Evolutionary conservation across 768 basidiomycete genomes (phyloP).

Genomic region (Boletus rubroflammeus): DNA sequence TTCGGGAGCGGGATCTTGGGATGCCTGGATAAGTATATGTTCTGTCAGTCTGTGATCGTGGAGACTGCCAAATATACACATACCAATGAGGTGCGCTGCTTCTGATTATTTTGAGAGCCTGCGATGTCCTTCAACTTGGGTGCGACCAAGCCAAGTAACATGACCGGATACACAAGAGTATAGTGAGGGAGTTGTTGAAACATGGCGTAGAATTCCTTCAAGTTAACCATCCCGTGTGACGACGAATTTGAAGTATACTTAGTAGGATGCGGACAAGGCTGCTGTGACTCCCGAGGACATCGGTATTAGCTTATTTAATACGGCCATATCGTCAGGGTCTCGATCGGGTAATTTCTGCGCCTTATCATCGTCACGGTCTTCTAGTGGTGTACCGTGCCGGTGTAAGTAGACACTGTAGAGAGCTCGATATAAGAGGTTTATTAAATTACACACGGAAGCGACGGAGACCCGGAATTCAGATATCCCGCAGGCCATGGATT

Average conservation of each 20-base stretch:
- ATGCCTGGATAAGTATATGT: not conserved
- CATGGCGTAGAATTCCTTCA: not conserved
- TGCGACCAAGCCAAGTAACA: conserved; percentile 1
- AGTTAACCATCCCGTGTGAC: not conserved
- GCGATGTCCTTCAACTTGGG: not conserved
- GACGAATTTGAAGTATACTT: not conserved
- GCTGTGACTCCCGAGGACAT: no score
- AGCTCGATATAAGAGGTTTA: no score
- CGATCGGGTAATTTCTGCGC: not conserved
- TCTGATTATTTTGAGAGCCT: not conserved
- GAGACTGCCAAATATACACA: not conserved
- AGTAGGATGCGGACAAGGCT: no score
- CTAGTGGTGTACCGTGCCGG: not conserved
- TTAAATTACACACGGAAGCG: not conserved
- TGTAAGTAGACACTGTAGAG: not conserved
- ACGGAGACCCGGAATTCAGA: not conserved
- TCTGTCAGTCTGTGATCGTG: not conserved
- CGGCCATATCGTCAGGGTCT: not conserved
- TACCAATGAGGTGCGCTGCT: conserved; percentile 1
- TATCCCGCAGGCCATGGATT: no score
- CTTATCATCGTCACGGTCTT: not conserved
- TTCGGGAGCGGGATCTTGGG: not conserved
- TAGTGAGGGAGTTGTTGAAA: conserved; percentile 6
- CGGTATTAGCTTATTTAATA: no score
- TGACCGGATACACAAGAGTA: conserved; percentile 7